Evolutionary conservation across 108 stramenopile genomes (phyloP).

Genomic region (Nannochloropsis gaditana): DNA sequence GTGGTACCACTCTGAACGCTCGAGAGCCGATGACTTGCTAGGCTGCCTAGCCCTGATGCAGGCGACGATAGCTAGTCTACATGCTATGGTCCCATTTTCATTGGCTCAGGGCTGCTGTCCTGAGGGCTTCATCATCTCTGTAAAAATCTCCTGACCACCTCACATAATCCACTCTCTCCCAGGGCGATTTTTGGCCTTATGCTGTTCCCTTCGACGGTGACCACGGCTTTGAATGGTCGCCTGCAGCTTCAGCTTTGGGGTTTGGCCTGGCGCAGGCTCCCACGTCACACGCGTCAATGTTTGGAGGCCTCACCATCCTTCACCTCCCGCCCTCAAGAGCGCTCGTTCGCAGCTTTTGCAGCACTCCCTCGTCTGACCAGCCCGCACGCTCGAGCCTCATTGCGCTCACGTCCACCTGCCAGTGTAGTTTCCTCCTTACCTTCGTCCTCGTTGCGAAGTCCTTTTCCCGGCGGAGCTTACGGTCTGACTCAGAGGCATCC

Average conservation of each 20-base stretch:
- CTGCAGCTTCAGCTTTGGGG: background rate
- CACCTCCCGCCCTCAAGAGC: background rate
- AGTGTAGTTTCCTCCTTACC: background rate
- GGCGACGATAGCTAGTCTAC: no score
- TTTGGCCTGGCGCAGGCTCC: background rate
- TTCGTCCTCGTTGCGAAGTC: background rate
- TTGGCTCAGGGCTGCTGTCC: no score
- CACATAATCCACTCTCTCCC: no score
- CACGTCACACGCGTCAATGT: background rate
- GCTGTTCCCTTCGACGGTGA: background rate
- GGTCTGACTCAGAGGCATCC: background rate
- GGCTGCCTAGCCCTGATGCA: no score
- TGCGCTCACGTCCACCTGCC: background rate
- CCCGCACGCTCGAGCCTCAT: background rate
- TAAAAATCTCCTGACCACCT: no score
- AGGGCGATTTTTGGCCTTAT: background rate
- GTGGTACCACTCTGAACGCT: no score
- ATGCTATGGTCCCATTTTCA: no score
- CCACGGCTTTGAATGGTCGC: background rate
- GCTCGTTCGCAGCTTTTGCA: background rate
- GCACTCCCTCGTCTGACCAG: background rate
- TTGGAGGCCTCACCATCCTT: background rate
- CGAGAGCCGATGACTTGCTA: no score
- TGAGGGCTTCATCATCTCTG: no score
- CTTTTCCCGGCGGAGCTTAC: background rate